Evolutionary conservation across 257 asterid genomes (phyloP).

Genomic region (Petunia axillaris): DNA sequence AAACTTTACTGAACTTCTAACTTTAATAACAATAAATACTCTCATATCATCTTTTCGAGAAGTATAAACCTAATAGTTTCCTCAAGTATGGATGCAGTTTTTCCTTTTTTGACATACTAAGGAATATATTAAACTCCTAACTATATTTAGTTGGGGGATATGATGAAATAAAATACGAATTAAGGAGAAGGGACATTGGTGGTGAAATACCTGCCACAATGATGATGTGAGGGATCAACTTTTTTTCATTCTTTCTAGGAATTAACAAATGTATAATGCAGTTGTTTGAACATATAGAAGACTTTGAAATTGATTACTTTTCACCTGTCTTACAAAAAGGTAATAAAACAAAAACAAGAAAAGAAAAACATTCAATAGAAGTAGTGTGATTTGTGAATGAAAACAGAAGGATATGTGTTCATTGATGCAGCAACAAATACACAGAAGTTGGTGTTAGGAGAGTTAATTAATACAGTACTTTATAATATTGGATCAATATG

Average conservation of each 20-base stretch:
- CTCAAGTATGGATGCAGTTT: not conserved
- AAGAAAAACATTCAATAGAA: not conserved
- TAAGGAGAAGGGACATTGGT: not conserved
- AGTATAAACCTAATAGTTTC: not conserved
- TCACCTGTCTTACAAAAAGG: not conserved
- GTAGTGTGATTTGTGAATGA: slow-evolving; percentile 12
- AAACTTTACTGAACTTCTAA: slow-evolving; percentile 24
- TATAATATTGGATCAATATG: too few relatives aligned
- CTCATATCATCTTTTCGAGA: not conserved
- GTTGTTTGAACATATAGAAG: not conserved
- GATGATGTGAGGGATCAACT: not conserved
- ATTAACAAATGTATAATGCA: not conserved
- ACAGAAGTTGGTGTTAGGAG: too few relatives aligned
- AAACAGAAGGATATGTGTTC: not conserved
- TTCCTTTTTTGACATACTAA: slow-evolving; percentile 4
- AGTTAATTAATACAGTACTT: too few relatives aligned
- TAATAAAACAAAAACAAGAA: not conserved
- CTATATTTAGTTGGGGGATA: slow-evolving; percentile 15
- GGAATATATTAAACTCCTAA: slow-evolving; percentile 11
- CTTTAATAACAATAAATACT: not conserved
- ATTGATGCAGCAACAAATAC: too few relatives aligned
- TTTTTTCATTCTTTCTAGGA: not conserved
- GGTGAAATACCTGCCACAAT: not conserved
- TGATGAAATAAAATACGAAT: not conserved
- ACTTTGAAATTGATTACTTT: not conserved